Evolutionary conservation across 2,329 filamentous ascomycete species (phyloP).

Genomic region (Exophiala sp.): DNA sequence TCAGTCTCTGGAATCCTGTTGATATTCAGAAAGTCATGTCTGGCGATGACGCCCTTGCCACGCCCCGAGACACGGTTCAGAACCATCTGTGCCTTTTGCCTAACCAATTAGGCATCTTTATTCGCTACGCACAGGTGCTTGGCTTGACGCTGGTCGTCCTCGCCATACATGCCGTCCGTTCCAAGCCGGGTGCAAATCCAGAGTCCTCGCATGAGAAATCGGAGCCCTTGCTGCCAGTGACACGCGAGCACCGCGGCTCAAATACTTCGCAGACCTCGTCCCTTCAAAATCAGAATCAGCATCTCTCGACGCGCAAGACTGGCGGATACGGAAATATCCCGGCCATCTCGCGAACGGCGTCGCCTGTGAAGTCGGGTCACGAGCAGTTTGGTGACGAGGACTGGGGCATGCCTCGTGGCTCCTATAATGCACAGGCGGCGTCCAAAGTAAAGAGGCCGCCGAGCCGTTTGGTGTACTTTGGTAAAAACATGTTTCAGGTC

Average conservation of each 20-base stretch:
- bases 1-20: slow-evolving; percentile 89
- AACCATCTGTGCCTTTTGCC: slow-evolving; percentile 88
- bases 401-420: slow-evolving; percentile 19
- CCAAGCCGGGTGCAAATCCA: slow-evolving; percentile 29
- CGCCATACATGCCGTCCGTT: slow-evolving; percentile 23
- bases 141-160: slow-evolving; percentile 48
- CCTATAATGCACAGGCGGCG: slow-evolving; percentile 13
- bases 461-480: slow-evolving; percentile 59
- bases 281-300: slow-evolving; percentile 5
- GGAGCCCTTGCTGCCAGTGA: slow-evolving; percentile 28
- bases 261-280: slow-evolving; percentile 28
- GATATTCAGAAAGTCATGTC: slow-evolving; percentile 49
- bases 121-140: slow-evolving; percentile 68
- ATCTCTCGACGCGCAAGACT: slow-evolving; percentile 24
- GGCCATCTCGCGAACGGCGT: slow-evolving; percentile 48
- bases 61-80: slow-evolving; percentile 61
- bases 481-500: slow-evolving; percentile 60
- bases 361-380: slow-evolving; percentile 51
- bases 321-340: slow-evolving; percentile 24
- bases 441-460: slow-evolving; percentile 39
- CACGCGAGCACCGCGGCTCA: slow-evolving; percentile 30
- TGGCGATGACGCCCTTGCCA: slow-evolving; percentile 24
- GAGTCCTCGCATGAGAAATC: slow-evolving; percentile 29
- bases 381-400: slow-evolving; percentile 10
- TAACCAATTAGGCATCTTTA: slow-evolving; percentile 79